Evolutionary conservation across 2,329 filamentous ascomycete species (phyloP).

Genomic region (Tricladium varicosporioides): DNA sequence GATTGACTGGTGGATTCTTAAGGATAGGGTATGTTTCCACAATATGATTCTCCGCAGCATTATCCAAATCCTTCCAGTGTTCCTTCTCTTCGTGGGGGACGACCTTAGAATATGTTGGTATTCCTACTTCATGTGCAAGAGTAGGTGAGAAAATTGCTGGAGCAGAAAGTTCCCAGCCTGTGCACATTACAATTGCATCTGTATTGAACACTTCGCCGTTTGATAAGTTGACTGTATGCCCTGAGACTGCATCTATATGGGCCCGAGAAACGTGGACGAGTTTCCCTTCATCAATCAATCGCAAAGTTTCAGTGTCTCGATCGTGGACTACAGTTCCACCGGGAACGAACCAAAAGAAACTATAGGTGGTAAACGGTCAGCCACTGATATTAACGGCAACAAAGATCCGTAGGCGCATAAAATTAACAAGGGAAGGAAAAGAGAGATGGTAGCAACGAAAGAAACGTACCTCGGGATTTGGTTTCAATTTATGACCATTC

Average conservation of each 20-base stretch:
- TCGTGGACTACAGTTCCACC: conserved; percentile 11
- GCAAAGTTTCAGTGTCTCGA: conserved; percentile 9
- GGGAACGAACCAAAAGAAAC: conserved; percentile 13
- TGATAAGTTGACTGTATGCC: conserved; percentile 36
- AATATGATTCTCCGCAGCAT: not conserved
- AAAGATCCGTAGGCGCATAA: too few relatives aligned
- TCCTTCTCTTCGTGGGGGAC: not conserved
- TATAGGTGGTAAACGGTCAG: not conserved
- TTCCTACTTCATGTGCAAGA: conserved; percentile 8
- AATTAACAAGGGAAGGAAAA: not conserved
- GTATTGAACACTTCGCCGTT: conserved; percentile 45
- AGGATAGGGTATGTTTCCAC: conserved; percentile 10
- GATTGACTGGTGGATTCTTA: conserved; percentile 3
- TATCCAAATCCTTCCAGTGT: conserved; percentile 11
- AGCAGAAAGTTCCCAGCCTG: conserved; percentile 49
- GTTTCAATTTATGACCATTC: conserved; percentile 10
- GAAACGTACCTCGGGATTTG: conserved; percentile 1
- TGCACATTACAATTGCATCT: conserved; percentile 53
- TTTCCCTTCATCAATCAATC: conserved; percentile 11
- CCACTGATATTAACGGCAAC: not conserved
- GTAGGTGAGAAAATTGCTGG: conserved; percentile 3
- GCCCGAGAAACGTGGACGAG: conserved; percentile 5
- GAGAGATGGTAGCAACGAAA: not conserved
- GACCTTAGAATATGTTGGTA: not conserved
- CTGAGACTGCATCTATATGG: conserved; percentile 1